Evolutionary conservation across 139 green algal species (phyloP).

Genomic region (Tetradesmus lagerheimii): DNA sequence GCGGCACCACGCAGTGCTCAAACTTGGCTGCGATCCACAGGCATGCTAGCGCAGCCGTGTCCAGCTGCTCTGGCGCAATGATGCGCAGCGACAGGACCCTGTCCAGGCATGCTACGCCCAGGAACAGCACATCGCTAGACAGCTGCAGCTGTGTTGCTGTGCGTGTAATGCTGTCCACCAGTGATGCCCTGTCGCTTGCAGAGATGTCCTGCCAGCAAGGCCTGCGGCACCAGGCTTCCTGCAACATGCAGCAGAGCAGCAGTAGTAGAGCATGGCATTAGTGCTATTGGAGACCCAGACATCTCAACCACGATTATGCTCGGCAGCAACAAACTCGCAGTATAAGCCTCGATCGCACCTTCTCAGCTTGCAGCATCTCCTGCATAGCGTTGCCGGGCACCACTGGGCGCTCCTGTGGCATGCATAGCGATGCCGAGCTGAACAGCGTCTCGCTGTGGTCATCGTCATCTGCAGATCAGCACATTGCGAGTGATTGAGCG

Average conservation of each 20-base stretch:
- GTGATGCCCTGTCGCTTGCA: neutral
- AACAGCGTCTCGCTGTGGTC: neutral
- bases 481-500: too few relatives aligned
- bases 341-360: neutral
- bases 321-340: neutral
- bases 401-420: neutral
- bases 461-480: neutral
- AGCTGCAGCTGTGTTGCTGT: conserved; percentile 31
- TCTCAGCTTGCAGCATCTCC: neutral
- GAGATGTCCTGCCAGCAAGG: neutral
- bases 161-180: conserved; percentile 33
- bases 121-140: conserved; percentile 18
- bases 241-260: neutral
- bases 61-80: neutral
- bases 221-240: neutral
- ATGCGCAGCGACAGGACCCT: neutral
- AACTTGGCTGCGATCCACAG: conserved; percentile 34
- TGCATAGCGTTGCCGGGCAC: neutral
- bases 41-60: conserved; percentile 8
- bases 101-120: conserved; percentile 25
- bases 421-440: neutral
- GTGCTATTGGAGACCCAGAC: neutral
- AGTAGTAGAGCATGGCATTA: neutral
- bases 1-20: neutral
- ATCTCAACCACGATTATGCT: too few relatives aligned